These are phyloP conservation scores for Ophiocordyceps polyrhachis-furcata DNA, from an alignment of 2,329 filamentous ascomycete species.

Conservation along the genomic window DNA sequence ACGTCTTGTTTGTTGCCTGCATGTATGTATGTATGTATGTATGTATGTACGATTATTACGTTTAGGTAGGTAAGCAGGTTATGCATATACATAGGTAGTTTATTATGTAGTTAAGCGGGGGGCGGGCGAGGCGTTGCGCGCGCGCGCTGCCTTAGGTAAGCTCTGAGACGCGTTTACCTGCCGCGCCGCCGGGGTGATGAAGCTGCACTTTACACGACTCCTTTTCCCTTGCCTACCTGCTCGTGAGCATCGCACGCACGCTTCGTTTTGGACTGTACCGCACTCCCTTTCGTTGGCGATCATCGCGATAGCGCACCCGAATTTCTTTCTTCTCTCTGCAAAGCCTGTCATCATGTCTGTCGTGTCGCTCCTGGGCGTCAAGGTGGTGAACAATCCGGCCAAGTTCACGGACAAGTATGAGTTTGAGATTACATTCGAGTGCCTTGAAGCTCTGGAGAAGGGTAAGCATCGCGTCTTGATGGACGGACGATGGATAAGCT, in stretches of 20 bases:
- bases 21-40: no score
- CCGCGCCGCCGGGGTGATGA: background rate
- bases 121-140: background rate
- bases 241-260: no score
- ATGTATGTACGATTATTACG: no score
- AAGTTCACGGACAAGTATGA: constrained; percentile 84
- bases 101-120: no score
- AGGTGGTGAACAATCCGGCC: constrained; percentile 93
- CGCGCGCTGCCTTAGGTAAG: background rate
- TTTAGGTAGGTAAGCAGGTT: no score
- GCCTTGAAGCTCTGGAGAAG: constrained; percentile 84
- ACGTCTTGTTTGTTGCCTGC: no score
- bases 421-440: constrained; percentile 98
- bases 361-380: constrained; percentile 86
- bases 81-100: no score
- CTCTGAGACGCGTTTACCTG: background rate
- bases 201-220: background rate
- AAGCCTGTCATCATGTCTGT: constrained; percentile 52
- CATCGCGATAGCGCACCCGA: no score
- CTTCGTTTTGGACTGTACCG: no score
- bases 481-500: constrained; percentile 1
- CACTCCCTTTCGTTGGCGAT: no score
- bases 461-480: constrained; percentile 29
- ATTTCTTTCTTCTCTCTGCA: background rate
- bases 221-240: no score